Conservation (phyloP, 2,329 filamentous ascomycete species). For the Endothia cerciana region DNA sequence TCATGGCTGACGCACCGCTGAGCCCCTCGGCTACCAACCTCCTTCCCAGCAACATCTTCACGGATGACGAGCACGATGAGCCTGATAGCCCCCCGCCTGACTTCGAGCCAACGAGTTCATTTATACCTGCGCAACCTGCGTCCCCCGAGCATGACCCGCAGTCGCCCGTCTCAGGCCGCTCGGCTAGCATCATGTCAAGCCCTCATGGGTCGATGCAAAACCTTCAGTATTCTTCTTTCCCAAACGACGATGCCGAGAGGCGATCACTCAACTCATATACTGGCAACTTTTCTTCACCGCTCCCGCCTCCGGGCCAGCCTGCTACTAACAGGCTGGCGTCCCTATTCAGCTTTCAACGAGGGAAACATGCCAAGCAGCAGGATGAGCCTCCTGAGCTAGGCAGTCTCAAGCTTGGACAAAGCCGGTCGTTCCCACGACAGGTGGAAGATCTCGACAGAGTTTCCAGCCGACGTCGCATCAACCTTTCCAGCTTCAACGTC, state of each 20-base stretch:
- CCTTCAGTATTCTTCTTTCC: slow-evolving; percentile 56
- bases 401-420: slow-evolving; percentile 71
- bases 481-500: slow-evolving; percentile 61
- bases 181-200: slow-evolving; percentile 62
- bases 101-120: slow-evolving; percentile 41
- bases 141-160: slow-evolving; percentile 54
- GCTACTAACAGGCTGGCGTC: slow-evolving; percentile 48
- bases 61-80: slow-evolving; percentile 64
- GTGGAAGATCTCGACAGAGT: slow-evolving; percentile 58
- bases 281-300: slow-evolving; percentile 47
- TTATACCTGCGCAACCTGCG: slow-evolving; percentile 38
- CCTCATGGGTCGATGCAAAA: slow-evolving; percentile 65
- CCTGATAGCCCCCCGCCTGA: slow-evolving; percentile 54
- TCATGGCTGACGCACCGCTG: slow-evolving; percentile 70
- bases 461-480: slow-evolving; percentile 60
- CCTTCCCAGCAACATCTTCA: slow-evolving; percentile 68
- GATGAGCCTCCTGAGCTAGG: slow-evolving; percentile 69
- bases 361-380: slow-evolving; percentile 62
- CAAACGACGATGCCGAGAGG: slow-evolving; percentile 50
- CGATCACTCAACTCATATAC: slow-evolving; percentile 42
- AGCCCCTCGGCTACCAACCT: slow-evolving; percentile 77
- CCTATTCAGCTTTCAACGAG: slow-evolving; percentile 65
- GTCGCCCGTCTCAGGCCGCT: slow-evolving; percentile 64
- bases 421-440: slow-evolving; percentile 74
- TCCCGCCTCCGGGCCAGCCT: slow-evolving; percentile 37